Conservation (phyloP, 768 basidiomycete genomes). For the Krasilnikovozyma curviuscula region DNA sequence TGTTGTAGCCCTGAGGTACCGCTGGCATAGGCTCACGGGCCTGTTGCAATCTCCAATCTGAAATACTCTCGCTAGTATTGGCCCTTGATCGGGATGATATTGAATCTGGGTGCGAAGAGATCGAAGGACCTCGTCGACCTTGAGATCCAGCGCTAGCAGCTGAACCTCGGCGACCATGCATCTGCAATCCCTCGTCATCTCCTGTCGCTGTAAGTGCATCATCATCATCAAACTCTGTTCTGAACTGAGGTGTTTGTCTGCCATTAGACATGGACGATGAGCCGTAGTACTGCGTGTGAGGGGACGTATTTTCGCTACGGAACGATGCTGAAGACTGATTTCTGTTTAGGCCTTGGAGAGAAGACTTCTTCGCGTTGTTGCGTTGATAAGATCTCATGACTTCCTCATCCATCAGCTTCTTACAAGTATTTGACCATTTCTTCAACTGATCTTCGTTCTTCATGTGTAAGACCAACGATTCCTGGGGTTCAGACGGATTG, state of each 20-base stretch:
- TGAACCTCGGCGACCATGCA: no score
- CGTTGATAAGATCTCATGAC: background rate
- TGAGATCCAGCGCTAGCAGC: no score
- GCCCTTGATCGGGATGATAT: background rate
- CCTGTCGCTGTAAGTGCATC: no score
- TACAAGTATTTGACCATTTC: conserved; percentile 81
- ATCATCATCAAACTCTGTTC: no score
- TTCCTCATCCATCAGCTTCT: conserved; percentile 52
- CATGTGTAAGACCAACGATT: conserved; percentile 86
- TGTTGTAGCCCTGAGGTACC: no score
- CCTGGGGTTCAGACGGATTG: conserved; percentile 45
- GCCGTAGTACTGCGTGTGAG: background rate
- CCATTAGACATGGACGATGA: background rate
- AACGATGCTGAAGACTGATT: no score
- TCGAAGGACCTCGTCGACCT: background rate
- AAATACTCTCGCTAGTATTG: no score
- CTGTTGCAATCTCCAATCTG: no score
- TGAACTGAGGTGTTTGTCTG: no score
- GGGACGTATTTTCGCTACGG: no score
- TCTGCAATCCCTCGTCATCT: no score
- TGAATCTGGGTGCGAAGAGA: background rate
- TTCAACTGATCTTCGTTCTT: conserved; percentile 76
- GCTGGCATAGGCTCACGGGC: no score
- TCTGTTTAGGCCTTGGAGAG: background rate
- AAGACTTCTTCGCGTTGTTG: background rate